Evolutionary conservation across 2,329 filamentous ascomycete genomes (phyloP), one percentile per base, ranked within the genome.

Genomic region (Fusarium decemcellulare): DNA sequence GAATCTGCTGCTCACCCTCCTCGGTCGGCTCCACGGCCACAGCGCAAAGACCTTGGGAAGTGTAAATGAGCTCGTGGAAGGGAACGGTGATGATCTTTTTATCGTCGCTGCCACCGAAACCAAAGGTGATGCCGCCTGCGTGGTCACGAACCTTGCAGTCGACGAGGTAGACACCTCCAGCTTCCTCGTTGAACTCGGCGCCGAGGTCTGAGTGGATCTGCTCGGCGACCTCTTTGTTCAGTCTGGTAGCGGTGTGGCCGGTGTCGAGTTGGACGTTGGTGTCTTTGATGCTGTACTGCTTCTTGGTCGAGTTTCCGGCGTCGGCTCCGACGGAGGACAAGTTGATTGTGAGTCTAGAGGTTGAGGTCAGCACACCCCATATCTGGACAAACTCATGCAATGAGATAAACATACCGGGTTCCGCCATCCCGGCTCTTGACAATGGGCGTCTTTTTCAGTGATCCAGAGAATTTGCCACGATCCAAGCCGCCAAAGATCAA

Each of bases 221-320:
- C 8, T 37, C 46, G 16, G 47, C 54, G 7, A 63, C 18, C 86
- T 79, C 4, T 90, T 90, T 3, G 16, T 53, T n/a, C 4, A 93
- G 83, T 71, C 90, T 88, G 74, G 86, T 90, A 62, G 91, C 80
- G 40, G 87, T 90, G 60, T 87, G 89, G 59, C 91, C 90, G 8
- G 87, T 88, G 76, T 91, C 89, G 34, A 91, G 83, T 36, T 90
- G 81, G 18, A 86, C 85, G 54, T 70, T 72, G 51, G 68, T 59
- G 44, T 72, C 71, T 42, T 59, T 42, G 37, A 89, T 82, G n/a
- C 86, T 85, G 46, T 82, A 78, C 14, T 82, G 66, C 18, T 82
- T 78, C 18, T 15, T 29, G n/a, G 77, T 79, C 36, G 65, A 68
- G 50, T 73, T 72, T 32, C 63, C 58, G 32, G 72, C 71, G 56